Conservation (phyloP, 1,139 yeast species). For the Yamadazyma sp. region DNA sequence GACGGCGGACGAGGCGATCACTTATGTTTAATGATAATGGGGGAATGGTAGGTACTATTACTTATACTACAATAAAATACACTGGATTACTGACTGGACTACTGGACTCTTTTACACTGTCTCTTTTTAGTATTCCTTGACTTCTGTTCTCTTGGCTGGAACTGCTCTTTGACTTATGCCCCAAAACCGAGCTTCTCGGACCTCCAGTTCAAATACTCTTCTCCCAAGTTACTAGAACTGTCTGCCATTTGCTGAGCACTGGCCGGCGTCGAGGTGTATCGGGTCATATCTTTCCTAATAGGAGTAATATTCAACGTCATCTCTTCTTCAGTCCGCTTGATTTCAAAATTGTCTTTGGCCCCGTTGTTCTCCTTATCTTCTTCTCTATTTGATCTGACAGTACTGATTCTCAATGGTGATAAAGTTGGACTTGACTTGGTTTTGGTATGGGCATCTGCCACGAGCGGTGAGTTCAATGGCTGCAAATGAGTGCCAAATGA, state of each 20-base stretch:
- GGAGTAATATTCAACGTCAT: conserved; percentile 23
- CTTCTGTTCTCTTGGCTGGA: no score
- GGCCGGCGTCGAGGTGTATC: conserved; percentile 17
- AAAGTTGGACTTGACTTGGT: conserved; percentile 7
- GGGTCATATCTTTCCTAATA: conserved; percentile 15
- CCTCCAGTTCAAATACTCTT: conserved; percentile 45
- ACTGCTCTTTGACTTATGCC: no score
- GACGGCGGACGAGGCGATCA: conserved; percentile 10
- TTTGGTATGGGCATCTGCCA: conserved; percentile 4
- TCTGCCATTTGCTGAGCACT: conserved; percentile 24
- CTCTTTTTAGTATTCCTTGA: background rate
- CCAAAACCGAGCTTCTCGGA: conserved; percentile 38
- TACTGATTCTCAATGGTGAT: conserved; percentile 20
- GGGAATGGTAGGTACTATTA: background rate
- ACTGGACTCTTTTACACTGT: background rate
- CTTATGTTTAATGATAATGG: conserved; percentile 8
- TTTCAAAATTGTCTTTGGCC: no score
- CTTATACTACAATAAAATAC: conserved; percentile 5
- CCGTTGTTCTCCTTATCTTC: conserved; percentile 11
- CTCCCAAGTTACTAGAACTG: conserved; percentile 42
- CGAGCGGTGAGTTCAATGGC: conserved; percentile 33
- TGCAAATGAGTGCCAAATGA: conserved; percentile 22
- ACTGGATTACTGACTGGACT: no score
- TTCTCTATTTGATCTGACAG: conserved; percentile 1
- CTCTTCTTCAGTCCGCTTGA: conserved; percentile 6